Evolutionary conservation across 495 filamentous ascomycete genomes (phyloP).

Genomic region (Durotheca rogersii): DNA sequence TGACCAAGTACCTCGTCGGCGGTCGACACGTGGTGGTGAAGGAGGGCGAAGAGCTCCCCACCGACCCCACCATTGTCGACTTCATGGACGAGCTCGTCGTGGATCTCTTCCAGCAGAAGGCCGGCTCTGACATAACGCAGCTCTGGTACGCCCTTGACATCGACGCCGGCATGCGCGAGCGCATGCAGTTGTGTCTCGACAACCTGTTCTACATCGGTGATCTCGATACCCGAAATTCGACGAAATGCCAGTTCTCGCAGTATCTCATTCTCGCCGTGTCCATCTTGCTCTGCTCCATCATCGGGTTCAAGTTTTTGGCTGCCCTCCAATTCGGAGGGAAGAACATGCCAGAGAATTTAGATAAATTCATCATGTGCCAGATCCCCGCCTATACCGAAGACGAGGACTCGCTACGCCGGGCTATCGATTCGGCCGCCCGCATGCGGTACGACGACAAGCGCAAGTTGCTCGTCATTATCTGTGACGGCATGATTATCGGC

Average conservation of each 20-base stretch:
- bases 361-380: slow-evolving; percentile 98
- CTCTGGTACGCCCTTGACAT: slow-evolving; percentile 73
- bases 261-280: slow-evolving; percentile 94
- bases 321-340: slow-evolving; percentile 91
- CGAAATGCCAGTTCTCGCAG: slow-evolving; percentile 80
- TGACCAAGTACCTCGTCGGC: slow-evolving; percentile 80
- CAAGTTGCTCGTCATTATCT: slow-evolving; percentile 90
- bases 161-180: slow-evolving; percentile 49
- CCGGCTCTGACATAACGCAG: slow-evolving; percentile 80
- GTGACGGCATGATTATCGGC: slow-evolving; percentile 99
- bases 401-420: slow-evolving; percentile 93
- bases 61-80: slow-evolving; percentile 57
- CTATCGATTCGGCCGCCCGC: slow-evolving; percentile 91
- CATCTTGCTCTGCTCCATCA: slow-evolving; percentile 73
- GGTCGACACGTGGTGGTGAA: slow-evolving; percentile 64
- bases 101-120: slow-evolving; percentile 69
- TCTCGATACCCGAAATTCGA: slow-evolving; percentile 86
- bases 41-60: slow-evolving; percentile 49
- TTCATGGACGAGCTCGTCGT: slow-evolving; percentile 83
- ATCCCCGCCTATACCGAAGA: slow-evolving; percentile 98
- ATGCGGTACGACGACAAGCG: slow-evolving; percentile 99
- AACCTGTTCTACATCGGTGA: slow-evolving; percentile 95
- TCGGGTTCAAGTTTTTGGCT: slow-evolving; percentile 94
- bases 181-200: slow-evolving; percentile 85
- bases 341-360: slow-evolving; percentile 88